Evolutionary conservation across 2,329 filamentous ascomycete species (phyloP).

Genomic region (Cytospora mali): DNA sequence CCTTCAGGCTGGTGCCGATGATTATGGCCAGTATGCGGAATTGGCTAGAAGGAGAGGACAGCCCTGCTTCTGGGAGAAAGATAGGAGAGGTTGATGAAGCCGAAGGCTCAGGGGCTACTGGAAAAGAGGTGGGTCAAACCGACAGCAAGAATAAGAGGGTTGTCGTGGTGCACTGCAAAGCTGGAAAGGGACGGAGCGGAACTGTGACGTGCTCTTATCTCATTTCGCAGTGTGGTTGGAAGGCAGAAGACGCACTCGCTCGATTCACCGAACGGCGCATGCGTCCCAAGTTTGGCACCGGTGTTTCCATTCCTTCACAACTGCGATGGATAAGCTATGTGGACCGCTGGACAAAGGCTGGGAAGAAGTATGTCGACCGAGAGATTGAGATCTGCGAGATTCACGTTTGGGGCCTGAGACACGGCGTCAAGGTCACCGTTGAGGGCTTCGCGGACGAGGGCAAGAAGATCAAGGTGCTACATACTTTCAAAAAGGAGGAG

Average conservation of each 20-base stretch:
- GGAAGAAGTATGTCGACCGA: slow-evolving; percentile 80
- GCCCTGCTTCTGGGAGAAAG: slow-evolving; percentile 22
- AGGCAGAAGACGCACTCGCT: slow-evolving; percentile 53
- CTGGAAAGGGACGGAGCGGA: slow-evolving; percentile 91
- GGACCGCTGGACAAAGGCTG: slow-evolving; percentile 75
- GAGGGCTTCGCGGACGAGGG: slow-evolving; percentile 89
- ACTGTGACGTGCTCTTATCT: slow-evolving; percentile 87
- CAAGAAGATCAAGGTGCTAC: slow-evolving; percentile 79
- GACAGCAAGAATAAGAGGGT: slow-evolving; percentile 55
- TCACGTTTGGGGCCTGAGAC: slow-evolving; percentile 84
- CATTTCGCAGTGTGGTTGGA: slow-evolving; percentile 78
- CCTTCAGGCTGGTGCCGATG: slow-evolving; percentile 83
- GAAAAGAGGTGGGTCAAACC: slow-evolving; percentile 12
- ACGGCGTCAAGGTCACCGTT: slow-evolving; percentile 84
- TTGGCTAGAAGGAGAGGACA: slow-evolving; percentile 67
- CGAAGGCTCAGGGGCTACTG: background rate
- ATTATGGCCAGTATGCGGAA: slow-evolving; percentile 92
- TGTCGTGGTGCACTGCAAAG: slow-evolving; percentile 94
- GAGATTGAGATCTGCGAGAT: slow-evolving; percentile 85
- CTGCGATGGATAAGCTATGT: slow-evolving; percentile 86
- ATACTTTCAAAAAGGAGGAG: slow-evolving; percentile 77
- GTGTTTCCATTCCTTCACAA: slow-evolving; percentile 92
- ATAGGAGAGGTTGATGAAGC: slow-evolving; percentile 25
- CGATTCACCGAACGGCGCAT: slow-evolving; percentile 80
- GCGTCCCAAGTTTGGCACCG: slow-evolving; percentile 83